These are phyloP conservation scores for Eutypella sp. DNA, from an alignment of 2,329 filamentous ascomycete genomes.

Conservation along the genomic window DNA sequence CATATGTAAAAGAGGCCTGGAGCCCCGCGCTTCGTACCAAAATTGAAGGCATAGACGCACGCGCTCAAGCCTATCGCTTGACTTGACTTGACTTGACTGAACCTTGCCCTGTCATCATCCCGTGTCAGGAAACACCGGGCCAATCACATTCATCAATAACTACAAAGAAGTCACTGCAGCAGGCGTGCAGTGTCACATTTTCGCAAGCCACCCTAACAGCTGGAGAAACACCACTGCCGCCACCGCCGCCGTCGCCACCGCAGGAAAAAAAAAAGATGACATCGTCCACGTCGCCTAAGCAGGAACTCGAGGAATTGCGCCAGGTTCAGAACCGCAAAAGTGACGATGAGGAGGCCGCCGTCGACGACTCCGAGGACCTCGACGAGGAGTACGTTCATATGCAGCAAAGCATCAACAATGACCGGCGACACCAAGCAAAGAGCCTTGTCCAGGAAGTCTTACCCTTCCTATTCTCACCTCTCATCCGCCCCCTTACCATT, in stretches of 20 bases:
- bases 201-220: not conserved
- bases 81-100: no score
- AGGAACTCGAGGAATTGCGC: constrained; percentile 1
- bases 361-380: constrained; percentile 36
- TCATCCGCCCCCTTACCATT: constrained; percentile 66
- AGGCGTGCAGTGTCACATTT: no score
- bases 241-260: not conserved
- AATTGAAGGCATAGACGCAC: no score
- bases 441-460: constrained; percentile 37
- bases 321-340: not conserved
- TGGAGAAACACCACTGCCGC: not conserved
- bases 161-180: no score
- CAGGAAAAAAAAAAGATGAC: not conserved
- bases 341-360: constrained; percentile 26
- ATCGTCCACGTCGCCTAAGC: not conserved
- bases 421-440: constrained; percentile 30
- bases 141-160: no score
- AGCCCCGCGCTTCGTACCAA: no score
- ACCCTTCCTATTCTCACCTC: constrained; percentile 62
- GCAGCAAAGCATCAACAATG: constrained; percentile 36
- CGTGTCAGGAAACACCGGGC: no score
- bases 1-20: no score
- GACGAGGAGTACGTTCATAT: constrained; percentile 31
- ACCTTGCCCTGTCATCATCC: no score
- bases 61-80: no score